Evolutionary conservation across 1,284 basidiomycete genomes (phyloP).

Genomic region (Sporisorium scitamineum): DNA sequence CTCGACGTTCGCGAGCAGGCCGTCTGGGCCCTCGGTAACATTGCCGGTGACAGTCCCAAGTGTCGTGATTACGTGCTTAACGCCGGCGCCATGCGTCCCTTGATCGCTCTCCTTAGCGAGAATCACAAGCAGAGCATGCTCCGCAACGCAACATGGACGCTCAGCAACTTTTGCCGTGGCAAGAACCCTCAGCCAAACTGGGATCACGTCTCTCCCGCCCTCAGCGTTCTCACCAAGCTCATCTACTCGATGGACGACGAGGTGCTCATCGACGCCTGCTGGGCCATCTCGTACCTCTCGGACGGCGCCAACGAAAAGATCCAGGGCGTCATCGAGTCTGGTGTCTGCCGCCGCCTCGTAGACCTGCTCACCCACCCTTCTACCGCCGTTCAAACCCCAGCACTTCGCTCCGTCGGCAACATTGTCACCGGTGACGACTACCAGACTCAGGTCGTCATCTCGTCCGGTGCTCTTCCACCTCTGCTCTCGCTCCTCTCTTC

Average conservation of each 20-base stretch:
- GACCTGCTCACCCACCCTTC: constrained; percentile 96
- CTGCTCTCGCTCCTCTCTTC: constrained; percentile 91
- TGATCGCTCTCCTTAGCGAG: constrained; percentile 66
- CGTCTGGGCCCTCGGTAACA: constrained; percentile 69
- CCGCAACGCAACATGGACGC: constrained; percentile 69
- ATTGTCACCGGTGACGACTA: constrained; percentile 99
- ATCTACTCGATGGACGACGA: constrained; percentile 99
- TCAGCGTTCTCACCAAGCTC: constrained; percentile 94
- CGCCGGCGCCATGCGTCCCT: constrained; percentile 64
- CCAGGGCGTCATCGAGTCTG: constrained; percentile 98
- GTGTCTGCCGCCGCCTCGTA: constrained; percentile 95
- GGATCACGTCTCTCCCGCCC: constrained; percentile 81
- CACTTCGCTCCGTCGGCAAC: constrained; percentile 96
- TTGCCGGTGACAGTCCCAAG: constrained; percentile 68
- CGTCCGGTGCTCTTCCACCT: constrained; percentile 92
- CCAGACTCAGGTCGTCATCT: constrained; percentile 98
- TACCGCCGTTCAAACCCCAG: constrained; percentile 98
- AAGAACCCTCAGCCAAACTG: constrained; percentile 69
- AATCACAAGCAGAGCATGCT: constrained; percentile 69
- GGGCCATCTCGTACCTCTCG: constrained; percentile 99
- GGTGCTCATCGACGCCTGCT: constrained; percentile 99
- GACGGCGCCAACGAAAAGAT: constrained; percentile 99
- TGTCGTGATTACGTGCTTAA: constrained; percentile 67
- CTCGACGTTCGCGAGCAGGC: constrained; percentile 69
- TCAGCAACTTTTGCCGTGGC: constrained; percentile 69